Conservation (phyloP, 2,329 filamentous ascomycete species). For the Colletotrichum graminicola region DNA sequence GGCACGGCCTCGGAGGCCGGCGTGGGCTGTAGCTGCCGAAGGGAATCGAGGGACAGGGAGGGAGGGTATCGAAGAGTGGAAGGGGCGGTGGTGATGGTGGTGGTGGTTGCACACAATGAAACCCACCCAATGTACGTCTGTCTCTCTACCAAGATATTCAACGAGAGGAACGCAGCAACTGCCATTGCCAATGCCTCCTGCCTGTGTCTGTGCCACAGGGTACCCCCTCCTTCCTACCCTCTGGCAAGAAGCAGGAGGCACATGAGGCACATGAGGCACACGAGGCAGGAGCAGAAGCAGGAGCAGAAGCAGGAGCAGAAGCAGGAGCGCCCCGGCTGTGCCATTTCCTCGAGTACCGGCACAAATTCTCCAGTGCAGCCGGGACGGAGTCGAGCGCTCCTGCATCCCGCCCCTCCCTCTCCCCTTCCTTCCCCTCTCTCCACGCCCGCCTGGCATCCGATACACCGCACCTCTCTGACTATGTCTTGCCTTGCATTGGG, state of each 20-base stretch:
- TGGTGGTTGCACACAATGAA: constrained; percentile 1
- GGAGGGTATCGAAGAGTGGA: neutral
- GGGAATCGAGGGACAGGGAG: neutral
- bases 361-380: constrained; percentile 19
- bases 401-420: constrained; percentile 16
- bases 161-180: neutral
- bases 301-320: neutral
- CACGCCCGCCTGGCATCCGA: neutral
- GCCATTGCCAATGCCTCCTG: neutral
- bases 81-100: neutral
- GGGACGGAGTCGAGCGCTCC: constrained; percentile 2
- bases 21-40: neutral
- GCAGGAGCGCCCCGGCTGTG: neutral
- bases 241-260: neutral
- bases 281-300: no score
- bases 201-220: neutral
- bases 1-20: neutral
- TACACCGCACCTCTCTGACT: neutral
- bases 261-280: no score
- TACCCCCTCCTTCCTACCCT: neutral
- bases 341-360: constrained; percentile 22
- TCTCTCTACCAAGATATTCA: neutral
- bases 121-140: neutral
- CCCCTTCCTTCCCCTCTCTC: neutral
- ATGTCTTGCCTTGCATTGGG: neutral